These are phyloP conservation scores for Magnolia officinalis DNA, from an alignment of 164 flowering plant genomes.

Conservation along the genomic window DNA sequence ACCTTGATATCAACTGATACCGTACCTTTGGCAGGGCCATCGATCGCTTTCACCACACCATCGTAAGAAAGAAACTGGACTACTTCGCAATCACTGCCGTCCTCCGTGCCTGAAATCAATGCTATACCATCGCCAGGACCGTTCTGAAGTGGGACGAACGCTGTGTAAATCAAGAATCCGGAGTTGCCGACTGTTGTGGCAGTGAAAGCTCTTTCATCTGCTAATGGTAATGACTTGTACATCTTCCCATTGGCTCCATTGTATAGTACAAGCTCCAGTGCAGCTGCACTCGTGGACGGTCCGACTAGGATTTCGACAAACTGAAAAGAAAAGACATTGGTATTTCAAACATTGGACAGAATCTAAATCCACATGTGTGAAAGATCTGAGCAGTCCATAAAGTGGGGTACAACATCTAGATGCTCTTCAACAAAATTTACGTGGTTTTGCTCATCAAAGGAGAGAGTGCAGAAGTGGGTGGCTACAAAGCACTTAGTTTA, in stretches of 20 bases:
- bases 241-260: conserved; percentile 24
- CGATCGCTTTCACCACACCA: conserved; percentile 19
- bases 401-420: neutral
- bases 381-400: neutral
- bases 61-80: conserved; percentile 27
- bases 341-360: neutral
- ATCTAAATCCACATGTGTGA: neutral
- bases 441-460: neutral
- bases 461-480: neutral
- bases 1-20: conserved; percentile 21
- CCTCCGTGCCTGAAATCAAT: conserved; percentile 10
- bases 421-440: neutral
- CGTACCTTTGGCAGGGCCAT: conserved; percentile 21
- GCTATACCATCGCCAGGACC: conserved; percentile 29
- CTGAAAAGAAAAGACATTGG: conserved; percentile 12
- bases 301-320: conserved; percentile 25
- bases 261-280: conserved; percentile 18
- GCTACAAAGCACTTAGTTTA: neutral
- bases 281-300: conserved; percentile 9
- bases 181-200: conserved; percentile 12
- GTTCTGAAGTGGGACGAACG: conserved; percentile 18
- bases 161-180: conserved; percentile 22
- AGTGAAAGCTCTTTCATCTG: conserved; percentile 11
- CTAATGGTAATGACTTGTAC: conserved; percentile 16
- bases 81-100: conserved; percentile 4